These are phyloP conservation scores for Cymodocea nodosa DNA, from an alignment of 116 monocot genomes.

Conservation along the genomic window DNA sequence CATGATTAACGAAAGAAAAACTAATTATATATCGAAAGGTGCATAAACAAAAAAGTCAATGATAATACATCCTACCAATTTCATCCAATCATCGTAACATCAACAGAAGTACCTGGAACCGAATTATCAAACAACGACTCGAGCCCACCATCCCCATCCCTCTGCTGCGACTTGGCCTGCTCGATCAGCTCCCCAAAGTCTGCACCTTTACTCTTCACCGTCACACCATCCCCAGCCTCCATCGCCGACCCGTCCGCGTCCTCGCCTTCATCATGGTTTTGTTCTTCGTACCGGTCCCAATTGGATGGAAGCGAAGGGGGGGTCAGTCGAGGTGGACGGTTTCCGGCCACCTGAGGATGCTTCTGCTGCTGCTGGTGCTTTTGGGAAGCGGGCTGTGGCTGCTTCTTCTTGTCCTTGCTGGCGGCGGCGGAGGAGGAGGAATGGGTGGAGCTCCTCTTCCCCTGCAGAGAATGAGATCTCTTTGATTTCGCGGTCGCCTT, in stretches of 20 bases:
- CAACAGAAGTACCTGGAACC: conserved; percentile 10
- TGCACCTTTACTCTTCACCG: conserved; percentile 72
- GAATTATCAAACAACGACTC: conserved; percentile 2
- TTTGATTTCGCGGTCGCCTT: conserved; percentile 72
- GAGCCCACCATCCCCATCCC: neutral
- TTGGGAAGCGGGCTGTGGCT: conserved; percentile 8
- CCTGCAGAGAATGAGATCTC: conserved; percentile 45
- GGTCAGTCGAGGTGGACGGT: conserved; percentile 5
- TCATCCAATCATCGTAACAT: too few species aligned
- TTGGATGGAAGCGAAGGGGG: conserved; percentile 54
- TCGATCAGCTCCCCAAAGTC: conserved; percentile 60
- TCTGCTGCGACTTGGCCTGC: conserved; percentile 40
- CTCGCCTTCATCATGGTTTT: neutral
- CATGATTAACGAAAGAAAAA: too few species aligned
- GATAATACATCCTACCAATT: too few species aligned
- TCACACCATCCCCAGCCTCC: conserved; percentile 1
- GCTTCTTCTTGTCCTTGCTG: conserved; percentile 8
- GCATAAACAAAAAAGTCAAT: too few species aligned
- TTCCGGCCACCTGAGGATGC: conserved; percentile 13
- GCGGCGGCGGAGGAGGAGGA: neutral
- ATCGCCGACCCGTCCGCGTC: neutral
- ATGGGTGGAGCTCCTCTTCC: conserved; percentile 5
- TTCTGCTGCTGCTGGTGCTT: conserved; percentile 22
- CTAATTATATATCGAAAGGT: too few species aligned
- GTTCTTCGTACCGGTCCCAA: conserved; percentile 63